phyloP scores from a whole-genome alignment of 2,329 filamentous ascomycete species.

The Aurifilum marmelostoma region DNA sequence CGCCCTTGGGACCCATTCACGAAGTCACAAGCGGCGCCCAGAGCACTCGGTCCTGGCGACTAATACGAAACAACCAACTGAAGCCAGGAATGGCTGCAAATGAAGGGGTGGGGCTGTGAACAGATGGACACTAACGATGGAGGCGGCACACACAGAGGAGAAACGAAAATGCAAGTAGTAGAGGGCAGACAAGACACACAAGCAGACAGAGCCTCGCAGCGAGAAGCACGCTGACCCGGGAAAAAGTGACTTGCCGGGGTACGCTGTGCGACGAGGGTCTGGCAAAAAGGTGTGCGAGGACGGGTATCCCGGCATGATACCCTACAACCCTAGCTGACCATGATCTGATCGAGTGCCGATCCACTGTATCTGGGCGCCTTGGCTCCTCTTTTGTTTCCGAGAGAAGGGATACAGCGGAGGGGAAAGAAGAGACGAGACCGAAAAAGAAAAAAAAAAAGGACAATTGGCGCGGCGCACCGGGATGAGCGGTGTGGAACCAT shows the following conservation, averaged over 20 bases:
- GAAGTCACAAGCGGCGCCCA: conserved; percentile 20
- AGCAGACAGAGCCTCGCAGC: conserved; percentile 3
- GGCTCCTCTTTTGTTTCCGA: background rate
- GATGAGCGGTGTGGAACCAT: conserved; percentile 4
- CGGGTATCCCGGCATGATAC: conserved; percentile 7
- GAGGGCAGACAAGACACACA: background rate
- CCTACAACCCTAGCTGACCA: background rate
- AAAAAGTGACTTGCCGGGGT: background rate
- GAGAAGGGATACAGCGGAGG: background rate
- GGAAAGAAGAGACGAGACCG: background rate
- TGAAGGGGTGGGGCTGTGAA: conserved; percentile 20
- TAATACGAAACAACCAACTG: conserved; percentile 25
- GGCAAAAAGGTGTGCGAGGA: conserved; percentile 4
- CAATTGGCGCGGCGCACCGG: background rate
- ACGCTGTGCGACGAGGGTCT: background rate
- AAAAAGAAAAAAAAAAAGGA: background rate
- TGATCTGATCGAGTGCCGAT: conserved; percentile 1
- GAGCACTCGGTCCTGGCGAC: conserved; percentile 11
- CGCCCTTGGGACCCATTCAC: conserved; percentile 21
- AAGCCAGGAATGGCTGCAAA: background rate
- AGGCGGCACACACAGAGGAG: too few relatives aligned
- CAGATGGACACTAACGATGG: conserved; percentile 10
- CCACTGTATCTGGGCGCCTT: background rate
- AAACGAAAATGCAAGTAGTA: background rate
- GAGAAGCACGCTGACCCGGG: background rate